Base-by-base conservation (phyloP, 78 protist species). In the Paulinella micropora region DNA sequence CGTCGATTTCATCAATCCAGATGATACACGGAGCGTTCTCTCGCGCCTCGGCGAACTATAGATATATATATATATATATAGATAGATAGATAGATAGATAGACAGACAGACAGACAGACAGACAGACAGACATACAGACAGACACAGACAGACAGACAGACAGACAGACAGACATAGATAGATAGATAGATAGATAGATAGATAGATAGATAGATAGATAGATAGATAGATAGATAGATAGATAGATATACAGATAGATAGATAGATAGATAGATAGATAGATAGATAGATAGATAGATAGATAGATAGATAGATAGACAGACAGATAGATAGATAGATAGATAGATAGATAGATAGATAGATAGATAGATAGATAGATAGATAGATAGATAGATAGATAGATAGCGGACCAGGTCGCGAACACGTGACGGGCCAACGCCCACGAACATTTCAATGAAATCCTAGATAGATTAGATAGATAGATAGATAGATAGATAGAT, bases 1-100 rank as follows among this genome's bases (percentile, higher is more conserved):
- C 97, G 39, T 96, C 98, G 9, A 96, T 94, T 39, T 96, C 97
- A 81, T 96, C 98, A 23, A 95, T 95, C 92, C 94, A 95, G 79
- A 96, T 90, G 51, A 94, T 96, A 88, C 95, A 94, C 29, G 97
- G 97, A 64, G 95, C 95, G 88, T 90, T 90, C 87, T 64, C 31
- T 91, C 92, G 84, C 39, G 37, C 94, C 94, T 29, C 98, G 0
- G 32, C 26, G 88, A 87, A 87, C 6, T 51, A 51, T 15, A 51
- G 32, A 51, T 51, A 51, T 51, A 51, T 51, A 51, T 51, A 51
- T 51, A 51, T 51, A 51, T 51, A 51, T 51, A 51, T 51, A 51
- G 6, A 51, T 51, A 51, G 6, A 51, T 51, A 51, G 6, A 51
- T 51, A 51, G 32, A 51, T 51, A 51, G 6, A n/a, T n/a, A n/a